Conservation (phyloP, 352 stramenopile species). For the Pythium aphanidermatum region DNA sequence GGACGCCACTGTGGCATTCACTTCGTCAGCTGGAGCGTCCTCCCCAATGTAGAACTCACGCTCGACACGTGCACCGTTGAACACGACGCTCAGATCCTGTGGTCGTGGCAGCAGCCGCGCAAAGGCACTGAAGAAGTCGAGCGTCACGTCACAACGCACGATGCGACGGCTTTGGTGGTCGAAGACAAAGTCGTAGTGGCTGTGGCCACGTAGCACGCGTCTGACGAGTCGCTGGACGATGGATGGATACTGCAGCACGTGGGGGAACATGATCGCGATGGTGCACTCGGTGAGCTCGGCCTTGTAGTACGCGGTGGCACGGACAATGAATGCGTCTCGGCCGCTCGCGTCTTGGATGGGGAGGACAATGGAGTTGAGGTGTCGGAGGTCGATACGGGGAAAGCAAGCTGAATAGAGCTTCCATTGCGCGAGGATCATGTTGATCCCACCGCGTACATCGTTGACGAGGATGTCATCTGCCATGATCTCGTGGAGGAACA, state of each 20-base stretch:
- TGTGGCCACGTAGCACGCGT: background rate
- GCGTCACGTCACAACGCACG: slow-evolving; percentile 7
- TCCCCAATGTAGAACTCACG: slow-evolving; percentile 14
- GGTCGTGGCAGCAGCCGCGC: slow-evolving; percentile 5
- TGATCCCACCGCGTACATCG: slow-evolving; percentile 8
- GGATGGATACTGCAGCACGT: background rate
- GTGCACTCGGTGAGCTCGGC: slow-evolving; percentile 1
- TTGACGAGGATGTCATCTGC: slow-evolving; percentile 8
- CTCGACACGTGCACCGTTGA: slow-evolving; percentile 12
- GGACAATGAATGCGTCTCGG: slow-evolving; percentile 4
- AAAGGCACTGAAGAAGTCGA: slow-evolving; percentile 13
- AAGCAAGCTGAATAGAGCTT: slow-evolving; percentile 8
- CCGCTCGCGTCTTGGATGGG: slow-evolving; percentile 10
- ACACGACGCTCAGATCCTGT: slow-evolving; percentile 6
- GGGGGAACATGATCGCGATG: slow-evolving; percentile 17
- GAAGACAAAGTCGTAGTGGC: slow-evolving; percentile 17
- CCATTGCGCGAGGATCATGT: slow-evolving; percentile 12
- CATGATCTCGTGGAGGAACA: slow-evolving; percentile 7
- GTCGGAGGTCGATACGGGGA: background rate
- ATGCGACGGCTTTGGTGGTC: slow-evolving; percentile 4
- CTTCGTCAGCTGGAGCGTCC: too few relatives aligned
- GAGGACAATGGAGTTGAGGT: background rate
- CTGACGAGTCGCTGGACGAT: slow-evolving; percentile 3
- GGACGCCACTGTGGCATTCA: too few relatives aligned
- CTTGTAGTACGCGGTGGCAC: slow-evolving; percentile 1